phyloP scores from a whole-genome alignment of 441 rosid genomes.

The Erodium chrysanthum region DNA sequence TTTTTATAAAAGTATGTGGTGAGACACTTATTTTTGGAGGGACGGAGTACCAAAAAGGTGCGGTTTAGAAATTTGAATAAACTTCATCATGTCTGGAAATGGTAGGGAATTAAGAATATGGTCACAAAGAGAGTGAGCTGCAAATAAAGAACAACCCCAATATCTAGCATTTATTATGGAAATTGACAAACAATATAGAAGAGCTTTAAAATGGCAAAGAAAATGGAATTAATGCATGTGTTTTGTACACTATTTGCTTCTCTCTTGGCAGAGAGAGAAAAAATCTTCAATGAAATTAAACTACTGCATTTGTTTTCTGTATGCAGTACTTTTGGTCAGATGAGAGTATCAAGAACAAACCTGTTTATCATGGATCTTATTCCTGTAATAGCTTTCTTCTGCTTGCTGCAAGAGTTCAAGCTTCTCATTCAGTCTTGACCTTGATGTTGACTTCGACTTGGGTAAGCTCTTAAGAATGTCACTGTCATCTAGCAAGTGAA shows the following conservation, averaged over 20 bases:
- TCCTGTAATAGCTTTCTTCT: constrained; percentile 54
- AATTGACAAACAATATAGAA: not conserved
- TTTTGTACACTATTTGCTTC: not conserved
- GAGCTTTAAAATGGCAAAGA: not conserved
- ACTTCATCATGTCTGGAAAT: no score
- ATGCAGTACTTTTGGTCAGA: not conserved
- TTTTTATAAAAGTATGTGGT: no score
- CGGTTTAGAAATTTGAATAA: no score
- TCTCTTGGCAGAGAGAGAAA: no score
- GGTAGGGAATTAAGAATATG: no score
- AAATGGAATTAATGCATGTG: not conserved
- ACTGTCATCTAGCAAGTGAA: constrained; percentile 35
- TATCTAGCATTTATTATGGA: no score
- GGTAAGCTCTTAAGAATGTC: constrained; percentile 39
- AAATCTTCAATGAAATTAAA: not conserved
- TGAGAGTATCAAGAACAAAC: constrained; percentile 24
- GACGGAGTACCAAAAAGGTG: no score
- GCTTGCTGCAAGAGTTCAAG: constrained; percentile 60
- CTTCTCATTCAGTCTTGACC: constrained; percentile 49
- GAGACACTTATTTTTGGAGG: no score
- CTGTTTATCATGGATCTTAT: constrained; percentile 42
- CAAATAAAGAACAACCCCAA: no score
- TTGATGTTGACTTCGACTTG: constrained; percentile 39
- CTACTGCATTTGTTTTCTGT: not conserved
- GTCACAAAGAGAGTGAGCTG: no score